Conservation (phyloP, 768 basidiomycete genomes). For the Auricularia sp. region DNA sequence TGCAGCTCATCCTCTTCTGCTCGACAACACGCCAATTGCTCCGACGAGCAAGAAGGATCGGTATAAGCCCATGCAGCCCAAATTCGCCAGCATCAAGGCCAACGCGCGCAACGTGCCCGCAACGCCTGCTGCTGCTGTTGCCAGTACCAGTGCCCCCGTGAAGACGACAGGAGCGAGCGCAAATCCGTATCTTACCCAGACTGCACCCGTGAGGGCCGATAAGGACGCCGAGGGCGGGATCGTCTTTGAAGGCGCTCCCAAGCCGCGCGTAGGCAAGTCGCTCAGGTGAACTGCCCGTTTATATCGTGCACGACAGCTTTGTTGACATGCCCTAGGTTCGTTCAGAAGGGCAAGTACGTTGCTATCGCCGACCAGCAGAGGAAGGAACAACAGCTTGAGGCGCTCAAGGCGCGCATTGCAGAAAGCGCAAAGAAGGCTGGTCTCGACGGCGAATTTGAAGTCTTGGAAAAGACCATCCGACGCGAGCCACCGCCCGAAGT, state of each 20-base stretch:
- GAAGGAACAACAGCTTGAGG: slow-evolving; percentile 71
- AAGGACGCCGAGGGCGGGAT: slow-evolving; percentile 30
- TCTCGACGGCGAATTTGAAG: slow-evolving; percentile 84
- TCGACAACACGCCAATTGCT: slow-evolving; percentile 44
- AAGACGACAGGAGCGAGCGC: slow-evolving; percentile 26
- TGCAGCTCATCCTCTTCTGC: slow-evolving; percentile 77
- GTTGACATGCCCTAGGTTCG: slow-evolving; percentile 36
- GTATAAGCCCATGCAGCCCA: slow-evolving; percentile 98
- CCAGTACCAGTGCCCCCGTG: slow-evolving; percentile 25
- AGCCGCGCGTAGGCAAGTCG: slow-evolving; percentile 54
- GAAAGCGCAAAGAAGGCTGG: slow-evolving; percentile 91
- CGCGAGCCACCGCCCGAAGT: slow-evolving; percentile 77
- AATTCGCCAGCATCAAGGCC: slow-evolving; percentile 92
- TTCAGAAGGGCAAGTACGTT: slow-evolving; percentile 78
- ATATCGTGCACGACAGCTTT: neutral
- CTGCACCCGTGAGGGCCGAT: slow-evolving; percentile 14
- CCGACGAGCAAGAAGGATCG: slow-evolving; percentile 78
- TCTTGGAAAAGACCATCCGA: slow-evolving; percentile 83
- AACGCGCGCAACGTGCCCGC: slow-evolving; percentile 70
- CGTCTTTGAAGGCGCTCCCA: slow-evolving; percentile 64
- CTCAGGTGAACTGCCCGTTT: slow-evolving; percentile 33
- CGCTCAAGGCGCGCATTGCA: slow-evolving; percentile 83
- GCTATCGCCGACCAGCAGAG: slow-evolving; percentile 32
- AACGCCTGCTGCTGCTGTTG: slow-evolving; percentile 35
- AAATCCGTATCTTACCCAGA: slow-evolving; percentile 67